Base-by-base conservation (phyloP, 208 protist genomes). In the Novymonas esmeraldas region DNA sequence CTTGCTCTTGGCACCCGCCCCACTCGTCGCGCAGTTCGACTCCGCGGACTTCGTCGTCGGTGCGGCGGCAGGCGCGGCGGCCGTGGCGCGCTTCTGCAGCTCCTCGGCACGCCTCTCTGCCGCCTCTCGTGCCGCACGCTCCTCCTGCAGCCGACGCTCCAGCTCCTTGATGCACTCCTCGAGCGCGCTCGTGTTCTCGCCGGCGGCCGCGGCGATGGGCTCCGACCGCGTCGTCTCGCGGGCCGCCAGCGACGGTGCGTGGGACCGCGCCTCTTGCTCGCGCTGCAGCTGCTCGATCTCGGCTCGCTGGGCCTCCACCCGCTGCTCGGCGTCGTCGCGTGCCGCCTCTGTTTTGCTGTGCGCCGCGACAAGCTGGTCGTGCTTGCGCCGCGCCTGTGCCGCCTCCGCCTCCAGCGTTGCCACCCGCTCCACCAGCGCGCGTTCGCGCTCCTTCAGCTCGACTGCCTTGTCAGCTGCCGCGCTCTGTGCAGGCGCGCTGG, bases 331-430 rank as follows among this genome's bases (percentile, higher is more conserved):
- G 11, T 52, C 41, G 20, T 51, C 45, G 44, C 51, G 54, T n/a
- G 44, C 61, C n/a, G 44, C 61, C 10, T 61, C 62, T 42, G 59
- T 4, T 38, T 29, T 45, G 7, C 36, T 36, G n/a, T 63, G 54
- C 5, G 55, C 38, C 52, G 52, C 54, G 9, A 60, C 18, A 31
- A 73, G 34, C 5, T 44, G 34, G 5, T 75, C 62, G 64, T 70
- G 73, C 39, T 67, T 70, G 11, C 60, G 50, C 34, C 49, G 46
- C 39, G 68, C n/a, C 49, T 79, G 66, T 38, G 78, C 72, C 22
- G 73, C 70, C 33, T 82, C 77, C 46, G 75, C 66, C 67, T 75
- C 51, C 18, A 73, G 52, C 24, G 26, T 22, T 22, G 60, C 60
- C 29, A 69, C 60, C 34, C 34, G 41, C 3, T 70, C 16, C 33